A percentile compares a stretch with the other conserved stretches of the same genome.
Conservation (phyloP, 169 alveolate species). For the Eimeria maxima region DNA sequence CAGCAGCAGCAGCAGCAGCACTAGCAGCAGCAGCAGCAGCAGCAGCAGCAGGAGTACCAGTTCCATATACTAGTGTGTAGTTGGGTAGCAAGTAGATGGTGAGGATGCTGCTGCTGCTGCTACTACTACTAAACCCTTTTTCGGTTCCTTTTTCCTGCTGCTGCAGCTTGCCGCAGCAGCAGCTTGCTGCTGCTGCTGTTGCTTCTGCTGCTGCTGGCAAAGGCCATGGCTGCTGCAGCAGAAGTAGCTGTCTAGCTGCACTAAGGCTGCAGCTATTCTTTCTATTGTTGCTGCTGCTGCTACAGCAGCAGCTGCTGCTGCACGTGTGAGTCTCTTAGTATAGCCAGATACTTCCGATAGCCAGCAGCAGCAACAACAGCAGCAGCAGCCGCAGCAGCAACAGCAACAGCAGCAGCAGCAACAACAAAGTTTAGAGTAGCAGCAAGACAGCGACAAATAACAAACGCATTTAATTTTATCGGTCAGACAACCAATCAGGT, state of each 20-base stretch:
- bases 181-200: slow-evolving; percentile 1
- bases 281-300: background rate
- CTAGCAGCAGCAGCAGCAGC: slow-evolving; percentile 26
- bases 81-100: background rate
- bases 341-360: background rate
- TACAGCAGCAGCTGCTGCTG: slow-evolving; percentile 35
- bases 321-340: background rate
- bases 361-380: slow-evolving; percentile 36
- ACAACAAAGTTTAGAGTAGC: background rate
- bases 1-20: slow-evolving; percentile 36
- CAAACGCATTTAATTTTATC: too few species aligned
- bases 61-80: background rate
- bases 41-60: background rate
- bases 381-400: background rate
- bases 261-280: too few species aligned
- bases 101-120: background rate
- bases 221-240: slow-evolving; percentile 3
- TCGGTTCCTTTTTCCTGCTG: background rate
- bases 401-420: background rate
- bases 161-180: background rate
- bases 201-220: background rate
- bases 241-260: background rate
- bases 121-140: background rate
- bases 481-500: background rate
- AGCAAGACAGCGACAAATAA: background rate